Base-by-base conservation (phyloP, 306 rosid species). In the Prunus dulcis region DNA sequence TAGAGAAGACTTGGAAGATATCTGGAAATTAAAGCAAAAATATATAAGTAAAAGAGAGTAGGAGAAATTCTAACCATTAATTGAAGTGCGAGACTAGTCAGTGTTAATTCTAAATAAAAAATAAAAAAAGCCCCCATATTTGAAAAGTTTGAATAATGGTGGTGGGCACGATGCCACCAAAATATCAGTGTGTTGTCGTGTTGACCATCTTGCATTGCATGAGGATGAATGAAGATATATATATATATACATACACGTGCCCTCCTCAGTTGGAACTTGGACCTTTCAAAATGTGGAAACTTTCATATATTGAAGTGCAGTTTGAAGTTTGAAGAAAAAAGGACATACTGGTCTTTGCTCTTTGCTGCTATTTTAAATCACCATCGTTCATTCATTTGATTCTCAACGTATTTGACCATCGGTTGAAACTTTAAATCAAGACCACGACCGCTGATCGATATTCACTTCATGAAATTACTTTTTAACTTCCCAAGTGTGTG, bases 251-350 rank as follows among this genome's bases (percentile, higher is more conserved):
- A 32, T 4, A 32, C 5, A 4, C 34, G 6, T 32, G 5, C 38
- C 38, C 1, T 5, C 38, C 7, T 5, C 38, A 5, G 38, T 32
- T 5, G 7, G 38, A 5, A 17, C 13, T 22, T 46, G 30, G 68
- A 76, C 53, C 19, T 47, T 69, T 69, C 51, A 49, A 60, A 58
- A 4, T 8, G 62, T 46, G 38, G 61, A 77, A 76, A 30, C 9
- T 32, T 62, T 32, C 38, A 5, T n/a, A 27, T 27, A 1, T 5
- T 27, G 20, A 50, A 52, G 13, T n/a, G 12, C 0, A 32, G 34
- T 30, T 30, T 30, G 38, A 32, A 32, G 6, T 32, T 32, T 5
- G 38, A n/a, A 9, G 28, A 5, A 27, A 45, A 45, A 67, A 6
- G 19, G 25, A 14, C 61, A 17, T 19, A n/a, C 9, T 20, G 9